Base-by-base conservation (phyloP, 805 yeast species). In the Vanderwaltozyma polyspora region DNA sequence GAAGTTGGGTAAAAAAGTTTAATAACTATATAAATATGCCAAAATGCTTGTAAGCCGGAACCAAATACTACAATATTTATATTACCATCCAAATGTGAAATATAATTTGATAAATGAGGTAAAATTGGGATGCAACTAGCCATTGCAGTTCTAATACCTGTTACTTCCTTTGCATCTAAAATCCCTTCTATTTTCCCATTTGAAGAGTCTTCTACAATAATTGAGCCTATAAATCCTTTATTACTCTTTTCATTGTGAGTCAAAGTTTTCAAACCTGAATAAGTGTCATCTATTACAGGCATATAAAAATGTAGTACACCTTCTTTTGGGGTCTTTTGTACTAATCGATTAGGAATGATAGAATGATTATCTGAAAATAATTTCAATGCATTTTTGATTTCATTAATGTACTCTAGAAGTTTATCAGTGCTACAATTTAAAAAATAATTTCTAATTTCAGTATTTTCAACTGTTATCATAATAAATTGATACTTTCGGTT, bases 121-220 rank as follows among this genome's bases (percentile, higher is more conserved):
- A 23, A n/a, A 12, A 33, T 22, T 10, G 35, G 31, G 3, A 74
- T 48, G 6, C 68, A 60, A 19, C 74, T 66, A 19, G 74, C 71
- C 36, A 77, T 57, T 0, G 82, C 82, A 3, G 85, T 77, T 48
- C 84, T 63, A 41, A 76, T 74, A 1, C 79, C 84, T 2, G 84
- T 77, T 25, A 76, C 51, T 1, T 74, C 64, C 34, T 62, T 61
- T 3, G 79, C 83, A 44, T 74, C 75, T 25, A 77, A 48, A 3
- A 76, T 57, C 3, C 79, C 83, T 8, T 52, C 32, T 6, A 74
- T 50, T 19, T 58, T 59, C 3, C 84, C 85, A 18, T 67, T 66
- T 6, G 47, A 41, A 30, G 69, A 67, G 42, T 74, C 70, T 18
- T 76, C 42, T 9, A 76, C 60, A 19, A 68, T 49, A 2, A 76